Evolutionary conservation across 2,329 filamentous ascomycete species (phyloP).

Genomic region (Didymosphaeria variabile): DNA sequence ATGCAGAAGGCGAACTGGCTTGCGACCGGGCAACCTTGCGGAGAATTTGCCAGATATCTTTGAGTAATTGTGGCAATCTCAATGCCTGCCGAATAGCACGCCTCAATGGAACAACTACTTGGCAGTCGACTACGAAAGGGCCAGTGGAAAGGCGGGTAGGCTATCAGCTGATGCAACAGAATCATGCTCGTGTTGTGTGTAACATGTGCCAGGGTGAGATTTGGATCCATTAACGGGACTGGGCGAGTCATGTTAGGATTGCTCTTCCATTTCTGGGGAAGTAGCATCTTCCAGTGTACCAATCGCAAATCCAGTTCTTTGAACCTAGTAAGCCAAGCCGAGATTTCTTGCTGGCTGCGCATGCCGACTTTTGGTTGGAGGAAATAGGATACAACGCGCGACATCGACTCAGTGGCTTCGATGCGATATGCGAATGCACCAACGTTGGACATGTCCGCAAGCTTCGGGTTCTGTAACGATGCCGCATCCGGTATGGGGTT

Average conservation of each 20-base stretch:
- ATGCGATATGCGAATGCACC: conserved; percentile 32
- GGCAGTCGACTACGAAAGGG: conserved; percentile 23
- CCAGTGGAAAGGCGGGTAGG: conserved; percentile 27
- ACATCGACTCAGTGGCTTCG: conserved; percentile 33
- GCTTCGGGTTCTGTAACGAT: not conserved
- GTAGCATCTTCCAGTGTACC: conserved; percentile 32
- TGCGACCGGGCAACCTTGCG: conserved; percentile 19
- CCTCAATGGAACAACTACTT: conserved; percentile 27
- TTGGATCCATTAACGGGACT: conserved; percentile 28
- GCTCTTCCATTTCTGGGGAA: conserved; percentile 34
- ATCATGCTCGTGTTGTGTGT: conserved; percentile 31
- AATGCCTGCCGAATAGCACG: conserved; percentile 26
- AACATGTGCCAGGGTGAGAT: conserved; percentile 30
- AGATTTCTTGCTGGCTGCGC: conserved; percentile 24
- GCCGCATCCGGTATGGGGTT: not conserved
- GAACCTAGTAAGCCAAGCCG: conserved; percentile 32
- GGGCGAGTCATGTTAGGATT: conserved; percentile 31
- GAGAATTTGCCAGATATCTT: conserved; percentile 29
- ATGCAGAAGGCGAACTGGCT: conserved; percentile 31
- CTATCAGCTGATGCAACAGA: conserved; percentile 28
- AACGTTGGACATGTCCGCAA: conserved; percentile 30
- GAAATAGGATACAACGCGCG: conserved; percentile 30
- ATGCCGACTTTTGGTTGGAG: conserved; percentile 30
- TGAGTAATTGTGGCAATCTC: conserved; percentile 31
- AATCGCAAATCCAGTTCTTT: conserved; percentile 31